phyloP scores from a whole-genome alignment of 257 asterid genomes.

The Solanum rostratum region DNA sequence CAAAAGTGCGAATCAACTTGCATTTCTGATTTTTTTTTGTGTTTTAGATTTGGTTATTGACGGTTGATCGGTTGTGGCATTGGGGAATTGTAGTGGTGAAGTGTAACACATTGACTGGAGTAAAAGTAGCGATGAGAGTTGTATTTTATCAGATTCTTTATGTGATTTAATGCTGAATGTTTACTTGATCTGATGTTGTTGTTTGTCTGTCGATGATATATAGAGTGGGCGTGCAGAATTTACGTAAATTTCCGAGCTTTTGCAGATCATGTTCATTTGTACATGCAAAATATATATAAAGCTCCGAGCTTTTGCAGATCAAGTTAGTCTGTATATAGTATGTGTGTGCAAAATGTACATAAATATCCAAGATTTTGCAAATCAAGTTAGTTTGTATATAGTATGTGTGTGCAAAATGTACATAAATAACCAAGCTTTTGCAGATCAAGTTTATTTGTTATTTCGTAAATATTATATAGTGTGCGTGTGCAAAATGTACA shows the following conservation, averaged over 20 bases:
- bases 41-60: not conserved
- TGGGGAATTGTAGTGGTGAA: slow-evolving; percentile 13
- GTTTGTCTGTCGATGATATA: not conserved
- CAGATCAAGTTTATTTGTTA: not conserved
- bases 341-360: not conserved
- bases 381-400: not conserved
- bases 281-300: not conserved
- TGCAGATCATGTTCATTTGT: not conserved
- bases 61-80: not conserved
- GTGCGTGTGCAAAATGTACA: not conserved
- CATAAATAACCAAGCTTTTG: not conserved
- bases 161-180: not conserved
- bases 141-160: not conserved
- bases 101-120: slow-evolving; percentile 24
- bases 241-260: not conserved
- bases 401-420: not conserved
- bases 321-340: not conserved
- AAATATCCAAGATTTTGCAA: not conserved
- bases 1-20: not conserved
- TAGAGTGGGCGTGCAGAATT: not conserved
- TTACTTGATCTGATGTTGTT: not conserved
- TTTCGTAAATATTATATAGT: not conserved
- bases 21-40: not conserved
- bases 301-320: not conserved
- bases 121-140: not conserved